Evolutionary conservation across 345 rosid genomes (phyloP), one percentile per base, ranked within the genome.

Genomic region (Heritiera fomes): DNA sequence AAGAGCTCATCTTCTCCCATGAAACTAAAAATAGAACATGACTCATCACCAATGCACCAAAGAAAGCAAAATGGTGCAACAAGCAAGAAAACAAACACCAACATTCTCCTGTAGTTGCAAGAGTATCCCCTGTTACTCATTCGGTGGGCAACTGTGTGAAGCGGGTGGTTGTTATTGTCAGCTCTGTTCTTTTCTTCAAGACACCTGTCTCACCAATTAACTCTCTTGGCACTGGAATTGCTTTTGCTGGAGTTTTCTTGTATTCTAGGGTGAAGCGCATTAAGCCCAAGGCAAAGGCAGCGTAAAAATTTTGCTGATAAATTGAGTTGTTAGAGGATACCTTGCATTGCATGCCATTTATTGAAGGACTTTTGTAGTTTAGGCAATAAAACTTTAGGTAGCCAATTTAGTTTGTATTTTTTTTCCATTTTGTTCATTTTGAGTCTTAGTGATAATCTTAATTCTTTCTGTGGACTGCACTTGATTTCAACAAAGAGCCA

Each of bases 81-180:
- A n/a, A n/a, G n/a, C n/a, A n/a, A n/a, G n/a, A n/a, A n/a, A n/a
- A n/a, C n/a, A n/a, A n/a, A n/a, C n/a, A n/a, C n/a, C n/a, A n/a
- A n/a, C n/a, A n/a, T n/a, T n/a, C n/a, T n/a, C n/a, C n/a, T n/a
- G n/a, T n/a, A n/a, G n/a, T n/a, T n/a, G n/a, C n/a, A 80, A 92
- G 99, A 82, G 99, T 94, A 80, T 94, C 98, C 75, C 99, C 99
- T 6, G 98, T 97, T 72, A 90, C 94, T 53, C 99, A 97, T 86
- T 97, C 99, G 0, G 98, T 97, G 14, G 99, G 99, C 67, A 97
- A 97, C 81, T 97, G 99, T 46, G 99, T 97, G 87, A 97, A 97
- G 92, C 90, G 99, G 67, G 99, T 97, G 65, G 99, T 91, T 72
- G 99, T 97, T 85, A 97, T 97, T 17, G 95, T 94, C 80, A 97